phyloP scores from a whole-genome alignment of 306 rosid genomes.

The Dryas drummondii region DNA sequence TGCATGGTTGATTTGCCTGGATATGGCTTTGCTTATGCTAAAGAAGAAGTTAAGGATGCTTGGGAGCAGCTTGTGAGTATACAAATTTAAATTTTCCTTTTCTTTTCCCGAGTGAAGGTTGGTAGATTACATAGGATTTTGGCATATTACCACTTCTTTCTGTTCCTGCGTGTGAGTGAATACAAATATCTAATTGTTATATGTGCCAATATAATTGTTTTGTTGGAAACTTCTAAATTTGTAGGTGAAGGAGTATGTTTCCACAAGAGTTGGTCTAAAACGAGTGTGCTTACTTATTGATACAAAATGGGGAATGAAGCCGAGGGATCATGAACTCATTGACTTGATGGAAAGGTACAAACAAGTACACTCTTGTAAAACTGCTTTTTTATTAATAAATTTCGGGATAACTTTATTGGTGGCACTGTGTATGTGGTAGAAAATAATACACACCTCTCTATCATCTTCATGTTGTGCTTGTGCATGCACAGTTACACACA shows the following conservation, averaged over 20 bases:
- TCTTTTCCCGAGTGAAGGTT: conserved; percentile 2
- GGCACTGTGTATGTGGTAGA: not conserved
- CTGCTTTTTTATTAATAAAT: conserved; percentile 12
- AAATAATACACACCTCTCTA: not conserved
- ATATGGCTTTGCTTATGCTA: conserved; percentile 96
- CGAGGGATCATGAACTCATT: conserved; percentile 85
- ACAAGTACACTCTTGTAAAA: not conserved
- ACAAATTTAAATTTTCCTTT: conserved; percentile 23
- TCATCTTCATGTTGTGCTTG: not conserved
- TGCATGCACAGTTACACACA: too few species aligned
- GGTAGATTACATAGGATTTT: not conserved
- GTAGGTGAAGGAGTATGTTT: conserved; percentile 92
- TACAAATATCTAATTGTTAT: conserved; percentile 9
- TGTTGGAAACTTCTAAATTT: conserved; percentile 20
- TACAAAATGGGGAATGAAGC: conserved; percentile 98
- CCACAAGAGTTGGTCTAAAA: conserved; percentile 77
- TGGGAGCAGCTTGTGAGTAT: conserved; percentile 97
- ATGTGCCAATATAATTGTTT: conserved; percentile 8
- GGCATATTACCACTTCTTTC: not conserved
- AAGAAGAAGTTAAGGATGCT: conserved; percentile 92
- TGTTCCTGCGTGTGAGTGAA: not conserved
- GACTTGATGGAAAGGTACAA: conserved; percentile 87
- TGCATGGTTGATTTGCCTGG: conserved; percentile 94
- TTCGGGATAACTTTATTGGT: not conserved
- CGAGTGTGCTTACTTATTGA: conserved; percentile 87